Conservation (phyloP, 352 stramenopile species). For the Phytophthora sojae region DNA sequence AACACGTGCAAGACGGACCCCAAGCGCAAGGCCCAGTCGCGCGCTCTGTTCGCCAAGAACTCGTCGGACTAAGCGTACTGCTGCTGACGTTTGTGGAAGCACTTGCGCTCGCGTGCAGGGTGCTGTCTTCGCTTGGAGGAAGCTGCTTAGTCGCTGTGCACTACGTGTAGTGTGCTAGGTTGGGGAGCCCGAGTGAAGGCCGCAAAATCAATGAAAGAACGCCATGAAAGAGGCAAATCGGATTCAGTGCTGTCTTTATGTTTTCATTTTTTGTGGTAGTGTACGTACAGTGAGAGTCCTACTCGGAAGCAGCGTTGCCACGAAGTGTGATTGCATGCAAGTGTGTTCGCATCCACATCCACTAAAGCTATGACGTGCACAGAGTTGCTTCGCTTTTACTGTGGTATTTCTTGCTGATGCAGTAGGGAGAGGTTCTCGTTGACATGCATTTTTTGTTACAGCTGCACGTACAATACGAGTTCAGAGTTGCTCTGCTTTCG, state of each 20-base stretch:
- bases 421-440: too few relatives aligned
- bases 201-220: constrained; percentile 1
- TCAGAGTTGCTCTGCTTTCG: too few relatives aligned
- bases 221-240: neutral
- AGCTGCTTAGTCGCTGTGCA: constrained; percentile 14
- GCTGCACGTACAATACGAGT: too few relatives aligned
- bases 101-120: constrained; percentile 6
- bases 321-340: too few relatives aligned
- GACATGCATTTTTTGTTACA: too few relatives aligned
- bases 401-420: too few relatives aligned
- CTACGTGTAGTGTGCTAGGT: constrained; percentile 7
- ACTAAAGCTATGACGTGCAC: too few relatives aligned
- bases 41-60: constrained; percentile 86
- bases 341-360: too few relatives aligned
- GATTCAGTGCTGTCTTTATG: neutral
- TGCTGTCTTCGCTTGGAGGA: constrained; percentile 14
- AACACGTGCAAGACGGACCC: constrained; percentile 85
- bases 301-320: too few relatives aligned
- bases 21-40: constrained; percentile 80
- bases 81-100: neutral
- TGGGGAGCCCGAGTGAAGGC: neutral
- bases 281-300: too few relatives aligned
- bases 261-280: too few relatives aligned
- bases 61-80: constrained; percentile 65
- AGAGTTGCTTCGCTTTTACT: too few relatives aligned